Evolutionary conservation across 352 stramenopile species (phyloP), one percentile per base, ranked within the genome.

Genomic region (Phytophthora vignae): DNA sequence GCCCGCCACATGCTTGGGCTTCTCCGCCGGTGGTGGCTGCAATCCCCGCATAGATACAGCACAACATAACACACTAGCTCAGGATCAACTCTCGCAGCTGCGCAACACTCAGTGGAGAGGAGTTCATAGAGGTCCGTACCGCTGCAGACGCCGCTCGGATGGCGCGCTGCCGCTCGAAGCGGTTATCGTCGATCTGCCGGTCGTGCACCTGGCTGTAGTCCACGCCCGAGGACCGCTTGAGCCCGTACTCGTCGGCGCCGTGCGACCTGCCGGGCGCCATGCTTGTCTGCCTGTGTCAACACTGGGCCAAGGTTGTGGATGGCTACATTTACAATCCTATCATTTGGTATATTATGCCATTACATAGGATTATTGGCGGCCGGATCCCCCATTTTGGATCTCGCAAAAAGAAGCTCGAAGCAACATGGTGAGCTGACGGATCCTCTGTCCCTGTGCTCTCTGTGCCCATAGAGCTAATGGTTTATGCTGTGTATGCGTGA

Each of bases 151-250:
- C 75, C 52, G 79, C 71, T 33, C 87, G 84, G 55, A 92, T 74
- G 33, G 76, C 70, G 3, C 87, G 83, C 68, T 93, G 85, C 7
- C 85, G 81, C 81, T 96, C 89, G 50, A 95, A 96, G 40, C 92
- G 83, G 52, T 88, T 71, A 73, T 97, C 90, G 40, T 96, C 89
- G 36, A 97, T 87, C 56, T 96, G 90, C 6, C 90, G 83, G 65
- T 96, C 87, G 33, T 69, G 58, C 70, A 96, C 84, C 64, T 95
- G 85, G 58, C 76, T 82, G 73, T 97, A 97, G 75, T 97, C 83
- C 40, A 97, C 87, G 48, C 87, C 86, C 6, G 90, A 93, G 50
- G 87, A 93, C 60, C 78, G 83, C 75, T 92, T 93, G 69, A 93
- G 78, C 33, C 87, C 85, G 57, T 84, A 90, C 66, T 86, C 76